Percentiles rank a stretch among this genome's conserved stretches.
Conservation (phyloP, 1,284 basidiomycete genomes). For the Malassezia brasiliensis region DNA sequence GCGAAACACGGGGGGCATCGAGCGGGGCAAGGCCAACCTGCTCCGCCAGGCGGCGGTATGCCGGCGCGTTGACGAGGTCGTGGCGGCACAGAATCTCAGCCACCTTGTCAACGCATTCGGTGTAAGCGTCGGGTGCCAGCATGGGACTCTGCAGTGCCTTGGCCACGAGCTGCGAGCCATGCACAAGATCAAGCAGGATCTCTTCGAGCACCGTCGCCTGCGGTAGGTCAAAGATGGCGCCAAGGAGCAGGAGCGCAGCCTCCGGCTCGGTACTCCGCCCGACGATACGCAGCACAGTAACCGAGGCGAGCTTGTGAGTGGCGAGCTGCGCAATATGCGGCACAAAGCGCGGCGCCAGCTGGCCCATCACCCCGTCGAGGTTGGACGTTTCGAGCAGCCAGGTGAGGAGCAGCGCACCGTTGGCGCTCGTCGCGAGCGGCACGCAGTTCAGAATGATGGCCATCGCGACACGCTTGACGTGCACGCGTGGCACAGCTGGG, state of each 20-base stretch:
- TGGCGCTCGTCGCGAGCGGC: slow-evolving; percentile 91
- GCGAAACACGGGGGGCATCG: not conserved
- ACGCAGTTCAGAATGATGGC: slow-evolving; percentile 94
- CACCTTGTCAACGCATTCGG: slow-evolving; percentile 58
- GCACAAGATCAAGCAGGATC: slow-evolving; percentile 59
- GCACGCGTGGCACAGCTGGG: slow-evolving; percentile 56
- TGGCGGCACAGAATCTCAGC: slow-evolving; percentile 30
- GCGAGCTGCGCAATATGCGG: slow-evolving; percentile 91
- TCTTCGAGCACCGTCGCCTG: slow-evolving; percentile 82
- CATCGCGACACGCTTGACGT: slow-evolving; percentile 75
- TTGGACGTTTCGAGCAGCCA: slow-evolving; percentile 92
- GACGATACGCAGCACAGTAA: slow-evolving; percentile 68
- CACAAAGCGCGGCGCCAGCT: slow-evolving; percentile 86
- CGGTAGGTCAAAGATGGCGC: slow-evolving; percentile 52
- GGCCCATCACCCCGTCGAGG: slow-evolving; percentile 80
- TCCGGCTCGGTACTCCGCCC: slow-evolving; percentile 45
- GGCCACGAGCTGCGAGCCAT: slow-evolving; percentile 82
- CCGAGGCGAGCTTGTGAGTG: slow-evolving; percentile 91
- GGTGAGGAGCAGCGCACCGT: slow-evolving; percentile 84
- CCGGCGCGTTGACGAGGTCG: slow-evolving; percentile 37
- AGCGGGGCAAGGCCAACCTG: slow-evolving; percentile 64
- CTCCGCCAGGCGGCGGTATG: slow-evolving; percentile 84
- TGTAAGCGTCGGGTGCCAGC: slow-evolving; percentile 63
- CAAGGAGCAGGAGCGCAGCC: slow-evolving; percentile 42
- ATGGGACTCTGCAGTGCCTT: slow-evolving; percentile 55